These are phyloP conservation scores for Penicillium paradoxum DNA, from an alignment of 495 filamentous ascomycete genomes.

Conservation along the genomic window DNA sequence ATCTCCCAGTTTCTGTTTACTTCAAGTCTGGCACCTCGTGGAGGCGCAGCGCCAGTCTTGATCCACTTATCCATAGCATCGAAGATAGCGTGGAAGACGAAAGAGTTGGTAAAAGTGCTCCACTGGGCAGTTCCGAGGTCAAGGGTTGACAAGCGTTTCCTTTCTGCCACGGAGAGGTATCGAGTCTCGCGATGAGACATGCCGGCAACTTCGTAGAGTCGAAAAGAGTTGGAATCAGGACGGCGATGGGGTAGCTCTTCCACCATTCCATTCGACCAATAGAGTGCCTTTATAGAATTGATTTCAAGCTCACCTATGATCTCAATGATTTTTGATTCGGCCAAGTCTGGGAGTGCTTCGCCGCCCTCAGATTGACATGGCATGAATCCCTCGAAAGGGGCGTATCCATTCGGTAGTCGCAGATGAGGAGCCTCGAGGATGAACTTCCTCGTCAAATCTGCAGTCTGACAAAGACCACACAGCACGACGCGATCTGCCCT, in stretches of 20 bases:
- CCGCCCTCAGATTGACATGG: constrained; percentile 9
- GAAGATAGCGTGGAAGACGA: constrained; percentile 9
- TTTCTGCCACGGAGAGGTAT: constrained; percentile 2
- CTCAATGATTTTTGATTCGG: constrained; percentile 5
- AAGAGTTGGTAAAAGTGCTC: constrained; percentile 8
- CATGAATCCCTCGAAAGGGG: constrained; percentile 9
- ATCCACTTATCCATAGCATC: constrained; percentile 12
- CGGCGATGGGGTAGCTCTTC: constrained; percentile 1
- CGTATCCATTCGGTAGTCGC: constrained; percentile 1
- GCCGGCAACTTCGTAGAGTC: constrained; percentile 11
- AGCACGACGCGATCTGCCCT: constrained; percentile 2
- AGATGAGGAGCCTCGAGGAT: constrained; percentile 4
- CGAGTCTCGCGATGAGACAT: constrained; percentile 10
- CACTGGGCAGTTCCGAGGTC: not conserved
- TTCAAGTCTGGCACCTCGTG: not conserved
- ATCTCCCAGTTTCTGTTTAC: not conserved
- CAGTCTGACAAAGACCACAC: constrained; percentile 7
- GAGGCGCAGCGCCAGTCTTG: not conserved
- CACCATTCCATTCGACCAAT: not conserved
- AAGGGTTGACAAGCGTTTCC: not conserved
- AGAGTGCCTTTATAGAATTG: not conserved
- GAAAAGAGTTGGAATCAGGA: not conserved
- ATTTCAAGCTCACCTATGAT: constrained; percentile 6
- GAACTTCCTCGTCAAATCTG: constrained; percentile 7
- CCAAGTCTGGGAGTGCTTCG: constrained; percentile 1